Percentiles rank a stretch among this genome's conserved stretches.
Evolutionary conservation across 257 asterid genomes (phyloP).

Genomic region (Solanum sejunctum): DNA sequence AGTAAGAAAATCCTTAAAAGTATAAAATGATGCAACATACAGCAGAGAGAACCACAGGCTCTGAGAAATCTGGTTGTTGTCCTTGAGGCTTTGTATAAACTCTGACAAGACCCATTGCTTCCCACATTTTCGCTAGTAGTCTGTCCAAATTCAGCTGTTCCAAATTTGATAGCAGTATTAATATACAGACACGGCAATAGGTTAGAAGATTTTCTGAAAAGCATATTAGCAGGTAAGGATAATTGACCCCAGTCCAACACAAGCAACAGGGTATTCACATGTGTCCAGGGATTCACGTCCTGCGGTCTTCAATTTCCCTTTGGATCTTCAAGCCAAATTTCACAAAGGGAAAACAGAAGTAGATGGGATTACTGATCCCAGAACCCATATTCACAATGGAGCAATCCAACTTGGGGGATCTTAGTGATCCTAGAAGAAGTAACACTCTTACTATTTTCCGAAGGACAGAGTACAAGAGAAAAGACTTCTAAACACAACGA

Average conservation of each 20-base stretch:
- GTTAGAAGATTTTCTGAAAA: not conserved
- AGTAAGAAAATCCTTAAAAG: not conserved
- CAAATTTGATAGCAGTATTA: slow-evolving; percentile 6
- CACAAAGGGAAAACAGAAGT: not conserved
- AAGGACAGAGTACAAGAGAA: not conserved
- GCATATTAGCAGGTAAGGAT: not conserved
- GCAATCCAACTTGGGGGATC: not conserved
- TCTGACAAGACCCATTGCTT: slow-evolving; percentile 84
- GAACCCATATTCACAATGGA: not conserved
- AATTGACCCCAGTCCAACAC: not conserved
- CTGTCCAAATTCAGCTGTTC: slow-evolving; percentile 36
- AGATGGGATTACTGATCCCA: not conserved
- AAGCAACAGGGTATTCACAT: not conserved
- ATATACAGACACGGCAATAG: not conserved
- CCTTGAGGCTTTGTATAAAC: slow-evolving; percentile 96
- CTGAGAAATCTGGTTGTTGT: slow-evolving; percentile 93
- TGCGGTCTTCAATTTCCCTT: not conserved
- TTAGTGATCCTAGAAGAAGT: not conserved
- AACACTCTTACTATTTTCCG: not conserved
- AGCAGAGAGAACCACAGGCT: slow-evolving; percentile 87
- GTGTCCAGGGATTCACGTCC: not conserved
- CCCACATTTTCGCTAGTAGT: slow-evolving; percentile 80
- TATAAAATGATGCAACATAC: slow-evolving; percentile 26
- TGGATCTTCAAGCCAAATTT: not conserved
- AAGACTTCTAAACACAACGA: not conserved